These are phyloP conservation scores for Lachnellula arida DNA, from an alignment of 2,329 filamentous ascomycete species.

Conservation along the genomic window DNA sequence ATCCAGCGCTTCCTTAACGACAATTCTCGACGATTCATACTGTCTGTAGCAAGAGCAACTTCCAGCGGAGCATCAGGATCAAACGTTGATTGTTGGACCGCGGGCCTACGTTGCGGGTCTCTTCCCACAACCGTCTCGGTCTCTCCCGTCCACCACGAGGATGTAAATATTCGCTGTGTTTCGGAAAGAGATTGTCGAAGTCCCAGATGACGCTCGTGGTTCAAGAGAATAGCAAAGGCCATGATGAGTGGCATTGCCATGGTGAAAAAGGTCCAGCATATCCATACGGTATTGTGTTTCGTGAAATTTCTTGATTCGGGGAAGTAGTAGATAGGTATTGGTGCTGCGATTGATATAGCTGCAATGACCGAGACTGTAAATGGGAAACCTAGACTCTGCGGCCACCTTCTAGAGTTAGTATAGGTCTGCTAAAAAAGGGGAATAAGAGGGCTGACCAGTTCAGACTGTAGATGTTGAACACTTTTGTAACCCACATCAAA, in stretches of 20 bases:
- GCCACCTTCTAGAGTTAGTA: constrained; percentile 44
- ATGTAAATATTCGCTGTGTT: constrained; percentile 63
- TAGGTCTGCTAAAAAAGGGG: background rate
- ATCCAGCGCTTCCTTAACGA: constrained; percentile 44
- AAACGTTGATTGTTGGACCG: constrained; percentile 32
- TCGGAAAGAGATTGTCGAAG: constrained; percentile 58
- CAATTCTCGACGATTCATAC: constrained; percentile 14
- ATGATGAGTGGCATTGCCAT: constrained; percentile 66
- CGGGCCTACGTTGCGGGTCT: constrained; percentile 35
- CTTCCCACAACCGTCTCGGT: constrained; percentile 39
- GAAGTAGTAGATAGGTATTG: constrained; percentile 55
- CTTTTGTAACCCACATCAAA: constrained; percentile 66
- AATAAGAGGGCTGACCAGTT: constrained; percentile 47
- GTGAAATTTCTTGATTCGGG: constrained; percentile 50
- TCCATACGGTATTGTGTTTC: constrained; percentile 62
- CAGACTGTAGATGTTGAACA: constrained; percentile 66
- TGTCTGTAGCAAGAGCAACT: constrained; percentile 26
- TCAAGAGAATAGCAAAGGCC: constrained; percentile 59
- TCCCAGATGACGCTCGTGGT: constrained; percentile 58
- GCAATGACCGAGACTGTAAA: constrained; percentile 59
- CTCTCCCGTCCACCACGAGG: constrained; percentile 61
- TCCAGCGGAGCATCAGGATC: constrained; percentile 30
- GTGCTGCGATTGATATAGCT: constrained; percentile 52
- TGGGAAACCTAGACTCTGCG: constrained; percentile 58
- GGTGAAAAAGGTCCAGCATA: constrained; percentile 64